A percentile compares a stretch with the other conserved stretches of the same genome.
These are phyloP conservation scores for Russula abietina DNA, from an alignment of 768 basidiomycete species.

Conservation along the genomic window DNA sequence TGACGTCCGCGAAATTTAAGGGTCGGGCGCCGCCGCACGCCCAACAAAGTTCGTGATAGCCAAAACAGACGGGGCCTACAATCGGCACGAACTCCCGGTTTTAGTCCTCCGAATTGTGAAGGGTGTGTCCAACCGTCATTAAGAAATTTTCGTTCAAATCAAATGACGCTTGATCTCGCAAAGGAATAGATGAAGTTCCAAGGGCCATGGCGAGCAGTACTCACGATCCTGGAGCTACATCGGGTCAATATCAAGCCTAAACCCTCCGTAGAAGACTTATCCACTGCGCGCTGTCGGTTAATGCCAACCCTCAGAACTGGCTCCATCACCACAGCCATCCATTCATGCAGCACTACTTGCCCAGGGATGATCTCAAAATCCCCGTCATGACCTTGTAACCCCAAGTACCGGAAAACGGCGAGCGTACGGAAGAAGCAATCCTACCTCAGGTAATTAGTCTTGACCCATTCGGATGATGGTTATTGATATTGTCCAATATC, in stretches of 20 bases:
- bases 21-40: slow-evolving; percentile 47
- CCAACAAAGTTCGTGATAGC: slow-evolving; percentile 37
- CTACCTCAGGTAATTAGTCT: neutral
- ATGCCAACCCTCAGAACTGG: neutral
- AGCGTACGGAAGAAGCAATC: neutral
- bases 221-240: neutral
- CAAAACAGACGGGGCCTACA: slow-evolving; percentile 14
- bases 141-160: neutral
- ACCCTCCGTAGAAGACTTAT: neutral
- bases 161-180: neutral
- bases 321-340: neutral
- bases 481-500: neutral
- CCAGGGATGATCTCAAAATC: neutral
- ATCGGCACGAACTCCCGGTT: slow-evolving; percentile 12
- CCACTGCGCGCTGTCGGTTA: neutral
- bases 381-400: neutral
- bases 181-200: neutral
- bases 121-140: neutral
- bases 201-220: neutral
- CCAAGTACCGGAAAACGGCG: neutral
- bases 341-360: neutral
- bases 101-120: slow-evolving; percentile 13
- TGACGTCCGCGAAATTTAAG: slow-evolving; percentile 41
- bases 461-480: neutral
- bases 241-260: slow-evolving; percentile 4